These are phyloP conservation scores for Spencermartinsiella europaea DNA, from an alignment of 805 yeast genomes.

Conservation along the genomic window DNA sequence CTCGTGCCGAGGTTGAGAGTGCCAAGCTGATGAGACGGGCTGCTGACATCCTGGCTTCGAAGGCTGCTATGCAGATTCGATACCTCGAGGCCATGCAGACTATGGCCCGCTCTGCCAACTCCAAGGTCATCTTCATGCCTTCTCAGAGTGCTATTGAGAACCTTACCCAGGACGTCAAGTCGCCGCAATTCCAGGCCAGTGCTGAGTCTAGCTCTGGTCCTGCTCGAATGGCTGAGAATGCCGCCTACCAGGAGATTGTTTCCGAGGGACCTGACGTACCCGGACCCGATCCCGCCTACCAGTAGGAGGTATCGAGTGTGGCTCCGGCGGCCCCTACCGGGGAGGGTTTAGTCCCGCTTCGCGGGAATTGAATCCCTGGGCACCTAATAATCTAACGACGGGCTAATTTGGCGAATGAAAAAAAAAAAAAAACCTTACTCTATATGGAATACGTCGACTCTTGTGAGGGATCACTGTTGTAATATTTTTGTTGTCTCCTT, in stretches of 20 bases:
- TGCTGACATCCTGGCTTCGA: conserved; percentile 67
- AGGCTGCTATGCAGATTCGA: conserved; percentile 74
- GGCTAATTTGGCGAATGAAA: neutral
- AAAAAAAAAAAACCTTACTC: too few species aligned
- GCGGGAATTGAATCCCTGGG: too few species aligned
- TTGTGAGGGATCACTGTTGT: too few species aligned
- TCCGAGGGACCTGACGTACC: too few species aligned
- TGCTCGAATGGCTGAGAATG: conserved; percentile 11
- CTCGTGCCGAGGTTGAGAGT: conserved; percentile 69
- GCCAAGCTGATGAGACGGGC: conserved; percentile 76
- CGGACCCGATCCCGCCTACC: too few species aligned
- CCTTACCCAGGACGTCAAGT: conserved; percentile 15
- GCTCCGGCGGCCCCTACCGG: too few species aligned
- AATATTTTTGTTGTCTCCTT: too few species aligned
- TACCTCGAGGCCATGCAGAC: conserved; percentile 73
- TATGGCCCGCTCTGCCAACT: conserved; percentile 56
- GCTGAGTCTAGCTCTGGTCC: conserved; percentile 1
- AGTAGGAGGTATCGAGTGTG: too few species aligned
- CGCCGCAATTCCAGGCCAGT: neutral
- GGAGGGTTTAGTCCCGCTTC: too few species aligned
- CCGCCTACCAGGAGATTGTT: conserved; percentile 11
- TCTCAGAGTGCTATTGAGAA: conserved; percentile 38
- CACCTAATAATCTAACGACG: too few species aligned
- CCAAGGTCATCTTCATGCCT: conserved; percentile 76
- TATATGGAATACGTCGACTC: too few species aligned